phyloP scores from a whole-genome alignment of 352 stramenopile species.

The Phytophthora chlamydospora region DNA sequence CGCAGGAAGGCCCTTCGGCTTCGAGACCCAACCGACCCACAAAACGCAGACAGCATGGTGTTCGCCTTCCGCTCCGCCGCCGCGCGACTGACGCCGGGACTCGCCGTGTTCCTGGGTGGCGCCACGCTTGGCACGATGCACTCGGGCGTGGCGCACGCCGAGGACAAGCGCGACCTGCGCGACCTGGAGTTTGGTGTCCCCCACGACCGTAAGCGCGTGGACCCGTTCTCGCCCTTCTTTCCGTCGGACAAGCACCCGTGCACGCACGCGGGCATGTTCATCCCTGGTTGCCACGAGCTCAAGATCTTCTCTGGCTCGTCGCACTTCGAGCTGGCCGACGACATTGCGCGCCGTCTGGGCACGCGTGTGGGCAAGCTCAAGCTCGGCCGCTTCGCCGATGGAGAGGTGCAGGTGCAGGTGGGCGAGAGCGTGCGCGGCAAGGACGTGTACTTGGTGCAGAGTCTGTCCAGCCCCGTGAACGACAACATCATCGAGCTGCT shows the following conservation, averaged over 20 bases:
- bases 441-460: slow-evolving; percentile 96
- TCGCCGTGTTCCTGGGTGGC: slow-evolving; percentile 65
- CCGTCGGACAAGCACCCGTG: slow-evolving; percentile 91
- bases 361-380: slow-evolving; percentile 90
- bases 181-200: slow-evolving; percentile 89
- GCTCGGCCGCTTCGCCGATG: slow-evolving; percentile 91
- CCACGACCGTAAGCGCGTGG: slow-evolving; percentile 87
- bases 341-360: slow-evolving; percentile 88
- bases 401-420: slow-evolving; percentile 93
- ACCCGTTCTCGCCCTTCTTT: slow-evolving; percentile 90
- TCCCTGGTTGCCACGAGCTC: slow-evolving; percentile 92
- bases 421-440: slow-evolving; percentile 93
- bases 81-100: slow-evolving; percentile 44
- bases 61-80: slow-evolving; percentile 60
- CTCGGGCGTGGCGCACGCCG: slow-evolving; percentile 36
- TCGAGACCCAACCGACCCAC: background rate
- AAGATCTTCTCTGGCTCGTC: slow-evolving; percentile 94
- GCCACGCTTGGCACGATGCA: slow-evolving; percentile 51
- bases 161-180: slow-evolving; percentile 82
- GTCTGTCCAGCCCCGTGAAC: slow-evolving; percentile 91
- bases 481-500: slow-evolving; percentile 96
- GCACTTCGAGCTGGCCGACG: slow-evolving; percentile 90
- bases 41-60: slow-evolving; percentile 47
- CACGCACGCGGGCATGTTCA: slow-evolving; percentile 92
- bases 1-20: slow-evolving; percentile 2